phyloP scores from a whole-genome alignment of 140 eudicot species.

The Cichorium intybus region DNA sequence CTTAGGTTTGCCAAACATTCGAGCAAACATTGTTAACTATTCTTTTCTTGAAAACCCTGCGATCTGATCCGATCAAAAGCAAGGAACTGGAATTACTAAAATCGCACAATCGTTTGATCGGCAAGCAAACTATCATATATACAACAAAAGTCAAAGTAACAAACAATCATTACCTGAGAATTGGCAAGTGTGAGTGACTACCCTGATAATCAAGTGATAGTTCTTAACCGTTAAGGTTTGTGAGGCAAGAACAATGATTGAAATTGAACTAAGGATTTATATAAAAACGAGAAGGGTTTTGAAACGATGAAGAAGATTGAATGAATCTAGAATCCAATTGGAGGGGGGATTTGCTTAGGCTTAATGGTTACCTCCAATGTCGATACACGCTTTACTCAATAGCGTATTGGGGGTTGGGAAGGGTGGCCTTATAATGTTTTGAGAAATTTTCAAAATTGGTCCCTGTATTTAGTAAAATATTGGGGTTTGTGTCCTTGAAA shows the following conservation, averaged over 20 bases:
- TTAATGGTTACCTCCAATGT: conserved; percentile 8
- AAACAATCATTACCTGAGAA: conserved; percentile 16
- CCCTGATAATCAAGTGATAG: background rate
- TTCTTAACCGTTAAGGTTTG: conserved; percentile 2
- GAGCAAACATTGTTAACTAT: conserved; percentile 30
- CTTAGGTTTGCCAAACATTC: conserved; percentile 51
- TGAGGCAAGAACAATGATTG: background rate
- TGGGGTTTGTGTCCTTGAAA: no score
- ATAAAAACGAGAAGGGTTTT: background rate
- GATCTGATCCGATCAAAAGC: conserved; percentile 35
- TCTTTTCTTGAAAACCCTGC: background rate
- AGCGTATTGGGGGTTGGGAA: background rate
- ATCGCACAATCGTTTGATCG: conserved; percentile 7
- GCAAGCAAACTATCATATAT: background rate
- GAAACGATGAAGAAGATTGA: conserved; percentile 11
- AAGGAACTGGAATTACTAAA: background rate
- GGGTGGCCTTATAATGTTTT: background rate
- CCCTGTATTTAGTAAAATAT: no score
- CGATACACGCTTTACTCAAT: conserved; percentile 23
- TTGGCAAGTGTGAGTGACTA: background rate
- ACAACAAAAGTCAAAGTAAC: conserved; percentile 4
- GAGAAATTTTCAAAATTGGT: no score
- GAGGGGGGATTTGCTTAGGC: conserved; percentile 16
- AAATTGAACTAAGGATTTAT: conserved; percentile 1
- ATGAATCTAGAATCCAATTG: conserved; percentile 8